Base-by-base conservation (phyloP, 83 land plant species). In the Picea engelmannii region DNA sequence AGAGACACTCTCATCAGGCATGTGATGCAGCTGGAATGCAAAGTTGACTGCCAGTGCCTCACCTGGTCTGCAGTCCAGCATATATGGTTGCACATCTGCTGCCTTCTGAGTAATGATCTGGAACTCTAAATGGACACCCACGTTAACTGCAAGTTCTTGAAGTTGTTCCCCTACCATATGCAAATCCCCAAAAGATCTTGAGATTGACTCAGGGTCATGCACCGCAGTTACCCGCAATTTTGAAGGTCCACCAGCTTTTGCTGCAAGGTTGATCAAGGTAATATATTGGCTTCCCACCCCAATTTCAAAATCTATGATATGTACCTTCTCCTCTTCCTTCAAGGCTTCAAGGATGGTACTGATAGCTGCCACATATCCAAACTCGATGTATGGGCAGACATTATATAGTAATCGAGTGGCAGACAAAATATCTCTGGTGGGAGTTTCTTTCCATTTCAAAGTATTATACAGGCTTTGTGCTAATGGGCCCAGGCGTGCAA, bases 11-110 rank as follows among this genome's bases (percentile, higher is more conserved):
- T 92, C 94, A 86, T 89, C 92, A 61, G 92, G 87, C 78, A 91
- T 44, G 65, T 68, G 31, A 79, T 89, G 86, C 73, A 93, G 86
- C 78, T 83, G 83, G 82, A 87, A 86, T 64, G 92, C 85, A 80
- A 92, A 86, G 67, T 91, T 95, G 62, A 93, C 94, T 27, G 88
- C 96, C 71, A 95, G 59, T 9, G 90, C 86, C 80, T 93, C 98
- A 59, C 83, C 94, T 12, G 70, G 67, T 18, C 85, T 85, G 79
- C 86, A 83, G 21, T 82, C 88, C 23, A 92, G 83, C 67, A 84
- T 40, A 21, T 79, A 81, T 62, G 84, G 87, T 59, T 71, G 68
- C 78, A 87, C 78, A 62, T 84, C 89, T 17, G 27, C 40, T 47
- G 76, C 17, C 59, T 76, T 77, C 42, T 21, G 74, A 23, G 21